Evolutionary conservation across 225 moss, liverwort and hornwort species (phyloP).

Genomic region (Straminergon stramineum): DNA sequence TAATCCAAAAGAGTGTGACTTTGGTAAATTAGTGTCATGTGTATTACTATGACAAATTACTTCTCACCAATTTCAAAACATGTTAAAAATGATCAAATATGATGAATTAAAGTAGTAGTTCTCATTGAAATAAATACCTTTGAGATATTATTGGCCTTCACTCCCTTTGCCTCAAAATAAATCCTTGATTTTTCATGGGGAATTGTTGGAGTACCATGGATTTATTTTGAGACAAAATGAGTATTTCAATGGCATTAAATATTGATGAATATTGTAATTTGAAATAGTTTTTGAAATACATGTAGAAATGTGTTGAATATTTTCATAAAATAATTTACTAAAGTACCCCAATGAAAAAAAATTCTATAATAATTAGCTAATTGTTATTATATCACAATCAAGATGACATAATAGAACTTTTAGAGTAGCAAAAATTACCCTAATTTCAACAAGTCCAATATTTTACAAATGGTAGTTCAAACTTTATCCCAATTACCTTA

Average conservation of each 20-base stretch:
- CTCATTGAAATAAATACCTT: neutral
- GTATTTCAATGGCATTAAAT: too few relatives aligned
- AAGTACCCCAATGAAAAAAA: neutral
- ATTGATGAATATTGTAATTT: neutral
- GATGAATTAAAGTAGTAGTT: neutral
- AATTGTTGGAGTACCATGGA: too few relatives aligned
- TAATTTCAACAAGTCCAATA: neutral
- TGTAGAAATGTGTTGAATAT: neutral
- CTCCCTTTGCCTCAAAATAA: too few relatives aligned
- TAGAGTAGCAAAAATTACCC: neutral
- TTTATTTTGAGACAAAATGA: too few relatives aligned
- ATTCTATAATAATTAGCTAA: neutral
- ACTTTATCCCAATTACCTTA: neutral
- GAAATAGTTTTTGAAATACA: neutral
- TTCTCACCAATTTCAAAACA: too few relatives aligned
- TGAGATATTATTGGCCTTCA: neutral
- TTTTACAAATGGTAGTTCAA: neutral
- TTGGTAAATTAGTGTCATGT: too few relatives aligned
- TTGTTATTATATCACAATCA: neutral
- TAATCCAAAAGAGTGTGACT: neutral
- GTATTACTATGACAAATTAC: neutral
- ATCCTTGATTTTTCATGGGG: too few relatives aligned
- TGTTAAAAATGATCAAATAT: too few relatives aligned
- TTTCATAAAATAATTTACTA: neutral
- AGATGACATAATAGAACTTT: neutral